These are phyloP conservation scores for Bipolaris gigantea DNA, from an alignment of 2,329 filamentous ascomycete species.

Conservation along the genomic window DNA sequence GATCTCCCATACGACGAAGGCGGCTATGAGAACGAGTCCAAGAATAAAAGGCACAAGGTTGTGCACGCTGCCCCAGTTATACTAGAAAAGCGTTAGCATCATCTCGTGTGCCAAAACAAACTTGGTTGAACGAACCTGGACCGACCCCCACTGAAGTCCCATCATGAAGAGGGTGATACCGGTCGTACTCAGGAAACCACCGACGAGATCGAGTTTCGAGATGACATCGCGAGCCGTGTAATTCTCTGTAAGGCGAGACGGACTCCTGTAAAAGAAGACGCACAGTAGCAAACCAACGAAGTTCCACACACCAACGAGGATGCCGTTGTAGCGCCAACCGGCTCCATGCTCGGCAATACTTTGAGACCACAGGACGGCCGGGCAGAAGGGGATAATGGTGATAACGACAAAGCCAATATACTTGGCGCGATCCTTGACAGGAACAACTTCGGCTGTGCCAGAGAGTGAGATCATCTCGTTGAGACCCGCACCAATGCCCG, in stretches of 20 bases:
- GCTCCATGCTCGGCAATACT: constrained; percentile 52
- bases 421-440: constrained; percentile 64
- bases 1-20: constrained; percentile 56
- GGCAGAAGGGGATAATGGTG: constrained; percentile 64
- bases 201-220: constrained; percentile 38
- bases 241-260: constrained; percentile 43
- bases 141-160: constrained; percentile 42
- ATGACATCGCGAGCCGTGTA: constrained; percentile 40
- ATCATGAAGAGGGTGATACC: constrained; percentile 45
- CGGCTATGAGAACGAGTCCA: constrained; percentile 52
- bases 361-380: constrained; percentile 64
- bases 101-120: no score
- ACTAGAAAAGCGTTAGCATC: constrained; percentile 53
- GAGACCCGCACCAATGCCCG: constrained; percentile 67
- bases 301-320: constrained; percentile 57
- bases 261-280: constrained; percentile 49
- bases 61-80: constrained; percentile 58
- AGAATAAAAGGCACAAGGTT: constrained; percentile 59
- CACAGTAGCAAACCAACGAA: constrained; percentile 56
- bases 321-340: constrained; percentile 60
- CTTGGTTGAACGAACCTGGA: constrained; percentile 28
- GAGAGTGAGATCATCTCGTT: constrained; percentile 70
- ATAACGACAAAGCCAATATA: constrained; percentile 64
- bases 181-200: constrained; percentile 32
- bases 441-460: constrained; percentile 68